Conservation (phyloP, 169 alveolate species). For the Plasmodium vivax region DNA sequence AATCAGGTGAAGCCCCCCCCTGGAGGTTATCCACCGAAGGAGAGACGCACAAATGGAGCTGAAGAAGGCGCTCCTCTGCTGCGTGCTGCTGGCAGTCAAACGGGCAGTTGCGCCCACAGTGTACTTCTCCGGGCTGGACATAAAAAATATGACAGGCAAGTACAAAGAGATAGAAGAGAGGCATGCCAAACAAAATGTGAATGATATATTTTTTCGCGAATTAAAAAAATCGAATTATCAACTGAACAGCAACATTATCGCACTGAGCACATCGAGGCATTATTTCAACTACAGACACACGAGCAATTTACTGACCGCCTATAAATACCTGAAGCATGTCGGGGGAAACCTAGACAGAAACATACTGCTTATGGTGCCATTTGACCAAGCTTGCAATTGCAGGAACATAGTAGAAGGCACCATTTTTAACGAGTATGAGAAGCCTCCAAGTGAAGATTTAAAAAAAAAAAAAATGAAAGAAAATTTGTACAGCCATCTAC, state of each 20-base stretch:
- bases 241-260: conserved; percentile 75
- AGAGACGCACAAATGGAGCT: conserved; percentile 9
- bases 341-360: conserved; percentile 50
- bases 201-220: conserved; percentile 22
- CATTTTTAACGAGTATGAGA: conserved; percentile 32
- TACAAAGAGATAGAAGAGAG: conserved; percentile 23
- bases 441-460: conserved; percentile 12
- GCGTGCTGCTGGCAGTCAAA: not conserved
- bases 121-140: conserved; percentile 38
- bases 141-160: conserved; percentile 57
- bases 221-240: conserved; percentile 70
- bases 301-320: conserved; percentile 73
- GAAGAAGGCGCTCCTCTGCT: not conserved
- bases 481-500: conserved; percentile 38
- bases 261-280: conserved; percentile 82
- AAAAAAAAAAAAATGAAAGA: conserved; percentile 16
- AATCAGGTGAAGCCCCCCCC: not conserved
- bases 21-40: not conserved
- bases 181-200: conserved; percentile 18
- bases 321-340: conserved; percentile 43
- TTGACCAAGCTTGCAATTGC: conserved; percentile 72
- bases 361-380: conserved; percentile 65
- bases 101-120: conserved; percentile 14
- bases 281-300: conserved; percentile 85
- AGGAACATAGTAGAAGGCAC: conserved; percentile 59